phyloP scores from a whole-genome alignment of 2,329 filamentous ascomycete genomes.

The Botrytis sinoallii region DNA sequence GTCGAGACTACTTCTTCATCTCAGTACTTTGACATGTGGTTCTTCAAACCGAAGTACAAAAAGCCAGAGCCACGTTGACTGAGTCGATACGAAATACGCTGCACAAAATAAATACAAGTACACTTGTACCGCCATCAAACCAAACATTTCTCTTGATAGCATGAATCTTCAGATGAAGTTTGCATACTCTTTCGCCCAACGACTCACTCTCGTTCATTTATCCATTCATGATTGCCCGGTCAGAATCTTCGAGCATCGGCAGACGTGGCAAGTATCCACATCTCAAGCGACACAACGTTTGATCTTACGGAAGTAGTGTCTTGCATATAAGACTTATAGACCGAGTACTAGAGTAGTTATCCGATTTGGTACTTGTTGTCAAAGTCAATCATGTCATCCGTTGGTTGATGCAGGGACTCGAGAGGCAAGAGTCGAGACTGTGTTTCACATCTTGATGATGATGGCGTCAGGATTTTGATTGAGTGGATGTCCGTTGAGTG shows the following conservation, averaged over 20 bases:
- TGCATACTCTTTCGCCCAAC: background rate
- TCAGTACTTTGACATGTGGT: background rate
- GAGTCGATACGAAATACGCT: background rate
- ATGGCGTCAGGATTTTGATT: background rate
- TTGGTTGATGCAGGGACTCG: slow-evolving; percentile 9
- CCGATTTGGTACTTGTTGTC: background rate
- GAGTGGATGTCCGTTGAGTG: background rate
- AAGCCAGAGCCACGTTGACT: background rate
- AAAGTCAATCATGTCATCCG: background rate
- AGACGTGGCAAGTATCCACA: slow-evolving; percentile 15
- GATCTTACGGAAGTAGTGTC: background rate
- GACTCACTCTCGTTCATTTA: background rate
- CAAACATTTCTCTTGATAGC: background rate
- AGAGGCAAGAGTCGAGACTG: background rate
- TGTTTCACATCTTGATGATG: background rate
- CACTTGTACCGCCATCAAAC: background rate
- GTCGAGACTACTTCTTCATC: background rate
- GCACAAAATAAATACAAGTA: background rate
- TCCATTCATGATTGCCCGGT: background rate
- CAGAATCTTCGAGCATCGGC: background rate
- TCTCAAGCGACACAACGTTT: slow-evolving; percentile 6
- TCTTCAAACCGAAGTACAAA: background rate
- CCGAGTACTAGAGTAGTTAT: slow-evolving; percentile 11
- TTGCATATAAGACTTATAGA: slow-evolving; percentile 11
- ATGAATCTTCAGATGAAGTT: background rate